A percentile compares a stretch with the other conserved stretches of the same genome.
Conservation (phyloP, 2,329 filamentous ascomycete genomes). For the Cytospora chrysosperma region DNA sequence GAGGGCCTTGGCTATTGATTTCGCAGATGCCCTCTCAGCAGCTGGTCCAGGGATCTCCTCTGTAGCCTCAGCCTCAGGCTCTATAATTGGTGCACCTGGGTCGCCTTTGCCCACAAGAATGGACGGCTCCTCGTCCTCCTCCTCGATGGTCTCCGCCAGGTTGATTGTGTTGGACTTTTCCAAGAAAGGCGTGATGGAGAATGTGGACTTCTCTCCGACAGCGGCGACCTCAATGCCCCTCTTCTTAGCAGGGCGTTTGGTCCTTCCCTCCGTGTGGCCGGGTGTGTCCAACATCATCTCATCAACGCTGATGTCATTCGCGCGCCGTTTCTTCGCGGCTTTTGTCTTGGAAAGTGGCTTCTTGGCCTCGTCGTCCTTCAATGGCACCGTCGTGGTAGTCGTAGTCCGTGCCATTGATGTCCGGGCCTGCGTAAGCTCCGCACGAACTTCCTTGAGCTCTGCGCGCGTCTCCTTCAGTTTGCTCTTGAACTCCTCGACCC, state of each 20-base stretch:
- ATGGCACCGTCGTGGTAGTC: constrained; percentile 31
- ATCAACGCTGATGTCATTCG: constrained; percentile 44
- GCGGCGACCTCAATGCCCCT: constrained; percentile 56
- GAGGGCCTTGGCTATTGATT: constrained; percentile 22
- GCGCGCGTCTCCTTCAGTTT: constrained; percentile 71
- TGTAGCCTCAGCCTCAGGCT: constrained; percentile 17
- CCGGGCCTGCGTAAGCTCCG: constrained; percentile 42
- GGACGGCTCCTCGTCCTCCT: constrained; percentile 33
- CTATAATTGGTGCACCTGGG: constrained; percentile 17
- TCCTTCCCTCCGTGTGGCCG: constrained; percentile 36
- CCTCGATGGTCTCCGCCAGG: constrained; percentile 44
- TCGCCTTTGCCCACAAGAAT: constrained; percentile 19
- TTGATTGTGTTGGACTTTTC: constrained; percentile 58
- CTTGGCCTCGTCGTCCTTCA: constrained; percentile 27
- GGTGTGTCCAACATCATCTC: constrained; percentile 50
- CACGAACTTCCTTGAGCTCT: constrained; percentile 65
- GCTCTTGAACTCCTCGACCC: constrained; percentile 65
- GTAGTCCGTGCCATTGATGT: constrained; percentile 18
- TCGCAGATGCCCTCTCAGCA: constrained; percentile 9
- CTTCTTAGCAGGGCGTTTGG: constrained; percentile 53
- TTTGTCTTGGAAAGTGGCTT: constrained; percentile 37
- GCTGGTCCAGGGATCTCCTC: constrained; percentile 11
- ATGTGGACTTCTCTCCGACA: constrained; percentile 82
- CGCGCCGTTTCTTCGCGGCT: constrained; percentile 45
- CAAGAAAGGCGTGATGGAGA: constrained; percentile 92